A percentile compares a stretch with the other conserved stretches of the same genome.
phyloP scores from a whole-genome alignment of 139 green algal species.

The Tetraselmis striata region DNA sequence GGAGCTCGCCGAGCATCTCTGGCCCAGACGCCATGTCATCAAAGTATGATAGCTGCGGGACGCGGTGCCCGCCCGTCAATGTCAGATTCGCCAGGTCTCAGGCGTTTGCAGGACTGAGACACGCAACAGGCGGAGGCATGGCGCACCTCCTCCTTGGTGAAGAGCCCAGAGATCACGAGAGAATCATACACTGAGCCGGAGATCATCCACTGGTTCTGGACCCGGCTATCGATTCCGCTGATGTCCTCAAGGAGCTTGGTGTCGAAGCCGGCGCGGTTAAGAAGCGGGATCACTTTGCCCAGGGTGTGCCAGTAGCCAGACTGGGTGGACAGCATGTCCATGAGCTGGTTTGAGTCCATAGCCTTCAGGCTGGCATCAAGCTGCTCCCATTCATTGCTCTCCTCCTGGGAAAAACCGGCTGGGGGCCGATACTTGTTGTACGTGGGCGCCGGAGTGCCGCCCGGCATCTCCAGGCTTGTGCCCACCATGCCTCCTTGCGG shows the following conservation, averaged over 20 bases:
- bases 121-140: no score
- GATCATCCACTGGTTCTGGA: not conserved
- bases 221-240: not conserved
- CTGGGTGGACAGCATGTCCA: not conserved
- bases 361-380: not conserved
- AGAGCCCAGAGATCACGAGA: not conserved
- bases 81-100: no score
- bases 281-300: not conserved
- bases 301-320: not conserved
- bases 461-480: not conserved
- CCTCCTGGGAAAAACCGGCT: not conserved
- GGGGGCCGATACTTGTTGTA: not conserved
- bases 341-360: not conserved
- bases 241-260: not conserved
- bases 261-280: not conserved
- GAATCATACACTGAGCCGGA: not conserved
- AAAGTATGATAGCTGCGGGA: not conserved
- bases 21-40: not conserved
- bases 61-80: no score
- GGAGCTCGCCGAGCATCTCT: not conserved
- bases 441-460: not conserved
- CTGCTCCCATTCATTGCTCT: not conserved
- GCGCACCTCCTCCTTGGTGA: not conserved
- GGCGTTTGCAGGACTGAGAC: no score
- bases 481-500: not conserved